phyloP scores from a whole-genome alignment of 192 early-diverging fungal genomes.

The Coemansia sp. region DNA sequence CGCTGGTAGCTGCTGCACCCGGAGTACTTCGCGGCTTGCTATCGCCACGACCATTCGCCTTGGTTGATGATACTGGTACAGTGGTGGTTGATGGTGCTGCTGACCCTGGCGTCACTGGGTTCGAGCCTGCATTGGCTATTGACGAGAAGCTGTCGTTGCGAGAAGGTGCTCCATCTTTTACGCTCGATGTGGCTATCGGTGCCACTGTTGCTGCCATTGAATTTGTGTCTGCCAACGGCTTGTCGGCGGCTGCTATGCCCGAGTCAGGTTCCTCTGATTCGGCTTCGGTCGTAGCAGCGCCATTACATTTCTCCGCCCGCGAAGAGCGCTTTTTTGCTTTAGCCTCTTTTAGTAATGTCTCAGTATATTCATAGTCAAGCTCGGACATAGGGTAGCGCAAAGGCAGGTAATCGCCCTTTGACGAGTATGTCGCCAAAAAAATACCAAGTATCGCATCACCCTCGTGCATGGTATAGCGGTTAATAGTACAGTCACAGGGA shows the following conservation, averaged over 20 bases:
- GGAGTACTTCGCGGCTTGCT: conserved; percentile 5
- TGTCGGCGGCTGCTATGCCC: neutral
- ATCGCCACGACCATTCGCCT: conserved; percentile 6
- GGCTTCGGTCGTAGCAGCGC: neutral
- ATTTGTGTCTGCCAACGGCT: neutral
- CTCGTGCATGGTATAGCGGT: conserved; percentile 14
- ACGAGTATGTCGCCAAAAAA: conserved; percentile 54
- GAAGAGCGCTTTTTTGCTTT: conserved; percentile 12
- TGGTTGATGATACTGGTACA: neutral
- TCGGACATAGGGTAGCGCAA: conserved; percentile 39
- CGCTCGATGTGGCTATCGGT: neutral
- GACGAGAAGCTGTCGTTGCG: conserved; percentile 28
- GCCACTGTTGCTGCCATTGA: neutral
- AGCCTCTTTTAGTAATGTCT: conserved; percentile 21
- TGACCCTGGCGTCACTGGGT: conserved; percentile 10
- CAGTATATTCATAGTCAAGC: conserved; percentile 37
- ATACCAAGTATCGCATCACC: conserved; percentile 45
- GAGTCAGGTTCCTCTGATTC: neutral
- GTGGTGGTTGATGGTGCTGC: conserved; percentile 2
- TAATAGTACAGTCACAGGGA: neutral
- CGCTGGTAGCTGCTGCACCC: neutral
- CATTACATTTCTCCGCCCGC: conserved; percentile 8
- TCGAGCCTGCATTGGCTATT: conserved; percentile 20
- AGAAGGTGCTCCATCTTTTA: conserved; percentile 14
- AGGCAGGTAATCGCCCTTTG: conserved; percentile 52